phyloP scores from a whole-genome alignment of 352 stramenopile genomes.

The Thalassiosira livingstoniorum region DNA sequence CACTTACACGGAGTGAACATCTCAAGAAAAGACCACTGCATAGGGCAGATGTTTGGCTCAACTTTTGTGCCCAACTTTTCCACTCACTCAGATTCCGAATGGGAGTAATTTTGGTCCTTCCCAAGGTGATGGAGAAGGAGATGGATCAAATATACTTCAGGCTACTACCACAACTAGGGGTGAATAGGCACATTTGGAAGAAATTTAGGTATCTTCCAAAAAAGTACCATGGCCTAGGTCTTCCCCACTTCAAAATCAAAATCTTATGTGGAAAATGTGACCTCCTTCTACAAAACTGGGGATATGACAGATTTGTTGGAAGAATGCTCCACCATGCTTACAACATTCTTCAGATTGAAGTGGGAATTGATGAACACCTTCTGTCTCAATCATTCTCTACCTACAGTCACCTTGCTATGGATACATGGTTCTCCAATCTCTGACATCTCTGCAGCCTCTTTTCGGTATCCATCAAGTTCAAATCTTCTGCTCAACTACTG shows the following conservation, averaged over 20 bases:
- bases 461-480: no score
- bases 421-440: no score
- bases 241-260: neutral
- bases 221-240: neutral
- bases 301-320: neutral
- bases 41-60: neutral
- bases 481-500: no score
- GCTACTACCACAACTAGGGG: conserved; percentile 2
- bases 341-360: conserved; percentile 4
- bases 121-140: neutral
- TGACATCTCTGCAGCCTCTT: no score
- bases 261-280: neutral
- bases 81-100: conserved; percentile 6
- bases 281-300: neutral
- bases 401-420: no score
- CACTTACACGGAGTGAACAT: neutral
- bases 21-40: neutral
- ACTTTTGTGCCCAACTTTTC: conserved; percentile 2
- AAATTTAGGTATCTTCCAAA: neutral
- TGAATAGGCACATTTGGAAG: conserved; percentile 1
- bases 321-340: neutral
- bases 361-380: neutral
- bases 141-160: conserved; percentile 3
- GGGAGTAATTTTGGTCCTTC: neutral
- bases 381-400: no score